Evolutionary conservation across 148 eudicot species (phyloP), one percentile per base, ranked within the genome.

Genomic region (Spergularia bocconei): DNA sequence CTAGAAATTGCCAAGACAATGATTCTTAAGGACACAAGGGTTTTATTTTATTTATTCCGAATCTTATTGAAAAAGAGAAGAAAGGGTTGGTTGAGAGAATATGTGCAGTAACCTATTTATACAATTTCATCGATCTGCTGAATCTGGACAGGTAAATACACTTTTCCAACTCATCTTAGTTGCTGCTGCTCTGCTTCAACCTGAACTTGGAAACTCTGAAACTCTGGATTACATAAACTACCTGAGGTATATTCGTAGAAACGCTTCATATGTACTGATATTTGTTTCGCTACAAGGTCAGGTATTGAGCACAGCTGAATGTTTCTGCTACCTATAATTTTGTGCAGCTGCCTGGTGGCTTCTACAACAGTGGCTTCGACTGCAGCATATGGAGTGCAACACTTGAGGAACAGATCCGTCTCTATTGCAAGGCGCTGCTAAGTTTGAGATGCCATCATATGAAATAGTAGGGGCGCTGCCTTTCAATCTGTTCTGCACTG

Each of bases 161-260:
- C 86, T 92, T 76, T 85, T 95, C 70, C 99, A 95, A 76, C 80
- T 95, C 68, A 75, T 78, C 59, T 71, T 95, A 70, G 97, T 95
- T 21, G 91, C 98, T 63, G 92, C 82, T 56, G 99, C 97, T 67
- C 96, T 95, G 54, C 92, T 95, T 73, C 99, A 95, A 77, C 99
- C 99, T 23, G 94, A 88, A n/a, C 76, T 92, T 51, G 97, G 98
- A 55, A 91, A 84, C 39, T 75, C 76, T 39, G 97, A 88, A 72
- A 89, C 97, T 50, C 86, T 79, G 70, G 20, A 83, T 29, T 95
- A 92, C 84, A 84, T 95, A 76, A 87, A 82, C 73, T 92, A 85
- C 79, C 74, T 95, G 82, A 91, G 99, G 99, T 95, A 82, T 20
- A 65, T 78, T 19, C 4, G 13, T 20, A 12, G 50, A 19, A 17